Evolutionary conservation across 1,284 basidiomycete genomes (phyloP).

Genomic region (Irpex sp.): DNA sequence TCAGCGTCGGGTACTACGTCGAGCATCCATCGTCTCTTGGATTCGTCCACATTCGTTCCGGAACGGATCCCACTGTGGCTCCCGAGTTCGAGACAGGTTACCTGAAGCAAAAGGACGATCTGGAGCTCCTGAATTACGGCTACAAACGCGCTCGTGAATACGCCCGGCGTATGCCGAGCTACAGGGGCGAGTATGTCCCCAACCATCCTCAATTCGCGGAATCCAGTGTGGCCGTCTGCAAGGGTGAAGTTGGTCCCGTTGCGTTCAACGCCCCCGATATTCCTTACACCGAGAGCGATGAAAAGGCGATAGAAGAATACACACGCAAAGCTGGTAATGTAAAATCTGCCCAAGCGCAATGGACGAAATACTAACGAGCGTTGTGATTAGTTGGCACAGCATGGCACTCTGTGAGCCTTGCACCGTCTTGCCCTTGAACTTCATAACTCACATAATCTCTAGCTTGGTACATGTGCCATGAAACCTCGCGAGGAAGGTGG

Average conservation of each 20-base stretch:
- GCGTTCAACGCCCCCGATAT: constrained; percentile 42
- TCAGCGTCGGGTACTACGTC: constrained; percentile 2
- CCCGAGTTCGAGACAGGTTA: constrained; percentile 8
- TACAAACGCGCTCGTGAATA: constrained; percentile 24
- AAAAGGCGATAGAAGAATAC: constrained; percentile 45
- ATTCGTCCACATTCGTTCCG: constrained; percentile 5
- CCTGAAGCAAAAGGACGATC: constrained; percentile 6
- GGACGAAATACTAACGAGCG: no score
- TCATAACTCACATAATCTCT: background rate
- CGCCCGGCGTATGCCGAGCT: constrained; percentile 22
- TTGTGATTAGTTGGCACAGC: constrained; percentile 7
- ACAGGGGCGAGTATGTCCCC: constrained; percentile 20
- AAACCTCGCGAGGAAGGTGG: constrained; percentile 54
- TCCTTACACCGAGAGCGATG: constrained; percentile 52
- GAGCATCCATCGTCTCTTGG: constrained; percentile 4
- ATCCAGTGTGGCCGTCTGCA: constrained; percentile 36
- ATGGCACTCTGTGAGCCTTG: constrained; percentile 50
- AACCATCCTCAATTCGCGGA: constrained; percentile 50
- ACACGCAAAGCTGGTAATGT: constrained; percentile 19
- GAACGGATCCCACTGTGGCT: constrained; percentile 4
- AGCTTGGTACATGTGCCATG: constrained; percentile 70
- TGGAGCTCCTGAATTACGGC: constrained; percentile 13
- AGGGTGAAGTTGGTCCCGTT: constrained; percentile 32
- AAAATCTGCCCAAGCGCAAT: constrained; percentile 19
- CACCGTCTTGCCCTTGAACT: background rate